Evolutionary conservation across 768 basidiomycete species (phyloP), one percentile per base, ranked within the genome.

Genomic region (Holtermanniella nyarrowii): DNA sequence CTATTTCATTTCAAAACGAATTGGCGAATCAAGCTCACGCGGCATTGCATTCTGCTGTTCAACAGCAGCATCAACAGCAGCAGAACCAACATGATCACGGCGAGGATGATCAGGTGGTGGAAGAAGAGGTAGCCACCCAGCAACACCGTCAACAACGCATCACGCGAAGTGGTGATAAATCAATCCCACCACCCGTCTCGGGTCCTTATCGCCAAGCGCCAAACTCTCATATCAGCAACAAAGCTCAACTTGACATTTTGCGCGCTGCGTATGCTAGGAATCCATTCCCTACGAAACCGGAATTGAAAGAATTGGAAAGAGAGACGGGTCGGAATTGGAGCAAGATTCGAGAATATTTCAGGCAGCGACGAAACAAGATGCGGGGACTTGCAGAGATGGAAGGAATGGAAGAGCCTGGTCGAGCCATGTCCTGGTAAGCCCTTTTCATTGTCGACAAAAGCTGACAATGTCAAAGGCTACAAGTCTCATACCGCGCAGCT

Each of bases 311-410:
- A 31, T 42, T 67, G 44, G 58, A 62, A 4, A 53, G 55, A 41
- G 55, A 51, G 44, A 67, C 65, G 11, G 65, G 65, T 4, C 26
- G 65, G 54, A 53, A 56, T 1, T 64, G 60, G 61, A 56, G 46
- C 26, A 67, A 63, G 50, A 60, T 66, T 23, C 49, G 64, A 42
- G 61, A 66, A 52, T 66, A 66, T 47, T 68, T 68, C 46, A 51
- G 66, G 44, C 66, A 68, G 50, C 23, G 66, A 21, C 50, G 66
- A 46, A 62, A 68, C 50, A 65, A 68, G 58, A 42, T 65, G 46
- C 54, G 66, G 45, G 66, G 66, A 0, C 24, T 68, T 39, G 58
- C 44, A 7, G 61, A 58, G 47, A 26, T 68, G 26, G 66, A 65
- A 26, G 39, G 18, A 3, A 60, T 65, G 61, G 53, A 61, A 31